Conservation (phyloP, 1,284 basidiomycete genomes). For the Sphaerobolus stellatus region DNA sequence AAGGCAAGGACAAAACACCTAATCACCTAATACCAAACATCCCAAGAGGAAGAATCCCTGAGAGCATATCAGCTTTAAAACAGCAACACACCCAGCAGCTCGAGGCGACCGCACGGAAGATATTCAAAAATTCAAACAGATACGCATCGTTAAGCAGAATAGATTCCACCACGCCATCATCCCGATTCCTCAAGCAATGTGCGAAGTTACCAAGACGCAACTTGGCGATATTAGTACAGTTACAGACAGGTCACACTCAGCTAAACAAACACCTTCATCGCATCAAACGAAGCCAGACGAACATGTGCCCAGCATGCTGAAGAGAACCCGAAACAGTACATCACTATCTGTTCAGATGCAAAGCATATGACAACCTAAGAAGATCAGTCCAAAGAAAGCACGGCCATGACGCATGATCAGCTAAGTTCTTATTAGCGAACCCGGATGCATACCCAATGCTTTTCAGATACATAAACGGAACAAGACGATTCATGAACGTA, state of each 20-base stretch:
- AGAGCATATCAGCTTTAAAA: background rate
- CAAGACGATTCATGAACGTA: too few relatives aligned
- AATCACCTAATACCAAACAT: background rate
- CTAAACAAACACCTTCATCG: background rate
- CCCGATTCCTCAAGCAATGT: background rate
- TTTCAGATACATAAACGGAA: too few relatives aligned
- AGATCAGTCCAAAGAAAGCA: too few relatives aligned
- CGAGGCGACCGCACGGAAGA: background rate
- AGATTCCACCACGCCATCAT: background rate
- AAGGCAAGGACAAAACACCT: slow-evolving; percentile 9
- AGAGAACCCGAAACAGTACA: too few relatives aligned
- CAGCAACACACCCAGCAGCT: background rate
- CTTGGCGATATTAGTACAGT: background rate
- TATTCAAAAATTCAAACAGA: background rate
- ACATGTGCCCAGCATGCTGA: too few relatives aligned
- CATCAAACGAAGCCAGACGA: too few relatives aligned
- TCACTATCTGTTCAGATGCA: too few relatives aligned
- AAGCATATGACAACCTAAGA: too few relatives aligned
- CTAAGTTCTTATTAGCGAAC: too few relatives aligned
- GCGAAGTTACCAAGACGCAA: background rate
- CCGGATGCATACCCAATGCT: too few relatives aligned
- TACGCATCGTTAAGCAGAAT: background rate
- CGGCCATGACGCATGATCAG: too few relatives aligned
- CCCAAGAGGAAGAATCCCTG: background rate
- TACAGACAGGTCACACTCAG: background rate